These are phyloP conservation scores for Wickerhamiella dianesei DNA, from an alignment of 805 yeast genomes.

Conservation along the genomic window DNA sequence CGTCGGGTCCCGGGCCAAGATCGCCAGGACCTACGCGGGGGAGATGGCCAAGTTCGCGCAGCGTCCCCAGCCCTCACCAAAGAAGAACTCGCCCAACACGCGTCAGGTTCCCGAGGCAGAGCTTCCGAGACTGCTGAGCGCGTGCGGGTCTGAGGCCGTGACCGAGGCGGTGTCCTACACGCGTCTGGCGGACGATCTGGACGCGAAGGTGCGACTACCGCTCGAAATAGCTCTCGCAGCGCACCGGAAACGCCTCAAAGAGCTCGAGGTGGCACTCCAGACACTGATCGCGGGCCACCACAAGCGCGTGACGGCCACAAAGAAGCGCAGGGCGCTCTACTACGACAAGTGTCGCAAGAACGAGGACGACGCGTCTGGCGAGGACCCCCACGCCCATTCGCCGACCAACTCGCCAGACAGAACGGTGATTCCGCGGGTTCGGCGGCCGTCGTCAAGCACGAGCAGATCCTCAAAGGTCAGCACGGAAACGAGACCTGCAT, in stretches of 20 bases:
- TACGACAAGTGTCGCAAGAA: constrained; percentile 56
- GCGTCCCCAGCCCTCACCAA: constrained; percentile 18
- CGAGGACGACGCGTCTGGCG: constrained; percentile 37
- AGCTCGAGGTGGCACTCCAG: constrained; percentile 38
- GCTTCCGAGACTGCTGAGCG: constrained; percentile 25
- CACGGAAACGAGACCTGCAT: neutral
- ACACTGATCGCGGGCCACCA: constrained; percentile 39
- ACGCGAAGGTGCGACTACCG: constrained; percentile 45
- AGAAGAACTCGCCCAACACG: constrained; percentile 30
- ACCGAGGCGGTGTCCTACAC: constrained; percentile 43
- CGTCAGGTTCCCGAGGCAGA: constrained; percentile 22
- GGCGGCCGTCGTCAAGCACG: neutral
- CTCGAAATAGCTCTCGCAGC: constrained; percentile 57
- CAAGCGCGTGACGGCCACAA: constrained; percentile 32
- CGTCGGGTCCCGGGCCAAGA: constrained; percentile 49
- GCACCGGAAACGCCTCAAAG: constrained; percentile 48
- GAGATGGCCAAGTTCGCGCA: constrained; percentile 33
- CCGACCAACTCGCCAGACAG: constrained; percentile 11
- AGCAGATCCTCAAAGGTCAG: neutral
- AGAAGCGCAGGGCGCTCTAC: constrained; percentile 42
- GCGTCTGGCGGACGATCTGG: constrained; percentile 45
- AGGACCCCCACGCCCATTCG: constrained; percentile 7
- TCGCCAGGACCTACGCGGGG: constrained; percentile 51
- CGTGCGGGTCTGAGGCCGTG: constrained; percentile 37
- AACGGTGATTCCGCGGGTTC: constrained; percentile 3